phyloP scores from a whole-genome alignment of 2,329 filamentous ascomycete genomes.

The Fusarium ramigenum region DNA sequence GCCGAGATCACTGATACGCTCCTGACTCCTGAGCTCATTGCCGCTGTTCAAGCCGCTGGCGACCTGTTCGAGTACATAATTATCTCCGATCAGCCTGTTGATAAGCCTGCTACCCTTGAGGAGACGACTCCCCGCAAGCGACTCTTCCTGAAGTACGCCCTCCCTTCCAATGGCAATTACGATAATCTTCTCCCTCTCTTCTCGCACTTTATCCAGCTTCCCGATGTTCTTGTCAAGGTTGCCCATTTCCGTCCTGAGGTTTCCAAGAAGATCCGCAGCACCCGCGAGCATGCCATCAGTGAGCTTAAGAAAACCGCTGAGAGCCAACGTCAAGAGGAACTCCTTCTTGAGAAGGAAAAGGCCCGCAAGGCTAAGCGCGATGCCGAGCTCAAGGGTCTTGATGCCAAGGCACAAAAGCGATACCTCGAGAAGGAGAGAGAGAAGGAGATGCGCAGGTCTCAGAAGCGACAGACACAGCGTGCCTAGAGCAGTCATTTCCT shows the following conservation, averaged over 20 bases:
- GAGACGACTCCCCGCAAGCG: constrained; percentile 89
- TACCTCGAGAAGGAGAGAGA: constrained; percentile 83
- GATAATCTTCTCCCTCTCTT: constrained; percentile 77
- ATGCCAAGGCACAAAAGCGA: constrained; percentile 86
- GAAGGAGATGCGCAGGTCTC: constrained; percentile 69
- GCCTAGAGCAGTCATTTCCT: constrained; percentile 48
- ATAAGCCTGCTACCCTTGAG: constrained; percentile 85
- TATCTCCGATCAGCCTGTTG: constrained; percentile 86
- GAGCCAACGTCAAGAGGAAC: constrained; percentile 82
- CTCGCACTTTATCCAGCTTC: constrained; percentile 82
- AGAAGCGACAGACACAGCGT: constrained; percentile 65
- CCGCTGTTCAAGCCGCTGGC: constrained; percentile 80
- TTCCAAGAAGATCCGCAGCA: constrained; percentile 80
- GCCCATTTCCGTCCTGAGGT: constrained; percentile 94
- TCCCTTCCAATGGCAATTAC: constrained; percentile 72
- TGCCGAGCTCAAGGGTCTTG: constrained; percentile 77
- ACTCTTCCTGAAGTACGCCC: constrained; percentile 79
- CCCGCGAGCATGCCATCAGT: constrained; percentile 81
- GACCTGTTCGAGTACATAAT: constrained; percentile 86
- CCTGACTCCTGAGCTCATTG: constrained; percentile 86
- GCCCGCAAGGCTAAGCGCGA: constrained; percentile 92
- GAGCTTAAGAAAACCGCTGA: constrained; percentile 84
- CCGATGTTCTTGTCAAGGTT: constrained; percentile 78
- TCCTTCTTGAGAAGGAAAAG: constrained; percentile 75
- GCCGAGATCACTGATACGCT: constrained; percentile 91